Base-by-base conservation (phyloP, 805 yeast species). In the Wickerhamomyces ciferrii region DNA sequence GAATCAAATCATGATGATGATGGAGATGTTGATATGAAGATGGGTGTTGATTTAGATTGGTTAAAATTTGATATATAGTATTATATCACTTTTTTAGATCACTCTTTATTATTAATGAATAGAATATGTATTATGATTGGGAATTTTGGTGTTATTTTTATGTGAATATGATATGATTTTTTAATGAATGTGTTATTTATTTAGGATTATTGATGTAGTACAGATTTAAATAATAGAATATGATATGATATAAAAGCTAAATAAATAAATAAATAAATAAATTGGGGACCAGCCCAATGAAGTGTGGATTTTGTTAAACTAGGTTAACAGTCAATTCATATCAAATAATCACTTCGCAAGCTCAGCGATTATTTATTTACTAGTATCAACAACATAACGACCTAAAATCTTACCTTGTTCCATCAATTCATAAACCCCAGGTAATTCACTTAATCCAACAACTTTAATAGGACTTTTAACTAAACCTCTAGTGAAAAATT, bases 381-480 rank as follows among this genome's bases (percentile, higher is more conserved):
- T 61, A 32, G 79, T 74, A 65, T 78, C 83, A 52, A 78, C 76
- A 45, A 78, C 83, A 60, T 75, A 77, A 64, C 83, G 69, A 52
- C 83, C 83, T 54, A 74, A 69, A 57, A 78, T 75, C 70, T 74
- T 72, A 53, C 82, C 82, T 54, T 75, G 67, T 61, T 76, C 79
- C 83, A 79, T 78, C 59, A 71, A 66, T 48, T 73, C 70, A 65
- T 70, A 77, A 50, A 77, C 72, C 27, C 53, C 53, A 42, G 76
- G 71, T 54, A 78, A 67, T 53, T 74, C 73, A 37, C 77, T 70
- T 51, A 78, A 68, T 36, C 80, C 79, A 48, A 76, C 81, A 58
- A 78, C 54, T 67, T 74, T 77, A 61, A 78, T 76, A 48, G 81
- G 79, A 43, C 81, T 73, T 54, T 66, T 66, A 58, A 78, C 76